These are phyloP conservation scores for Suillus subluteus DNA, from an alignment of 768 basidiomycete genomes.

Conservation along the genomic window DNA sequence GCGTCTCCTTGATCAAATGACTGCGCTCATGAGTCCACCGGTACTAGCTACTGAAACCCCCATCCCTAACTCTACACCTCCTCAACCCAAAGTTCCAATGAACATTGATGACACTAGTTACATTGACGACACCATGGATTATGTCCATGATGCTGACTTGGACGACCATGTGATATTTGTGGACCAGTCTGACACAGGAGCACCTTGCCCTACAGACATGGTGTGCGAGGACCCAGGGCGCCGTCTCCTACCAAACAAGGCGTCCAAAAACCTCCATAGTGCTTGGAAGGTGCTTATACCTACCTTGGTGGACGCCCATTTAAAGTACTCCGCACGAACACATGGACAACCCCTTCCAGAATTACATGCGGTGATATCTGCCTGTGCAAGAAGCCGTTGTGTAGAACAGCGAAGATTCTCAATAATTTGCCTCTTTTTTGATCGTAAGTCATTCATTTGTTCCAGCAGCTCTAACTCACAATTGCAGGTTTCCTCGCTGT, in stretches of 20 bases:
- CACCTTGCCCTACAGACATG: not conserved
- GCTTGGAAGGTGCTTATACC: conserved; percentile 9
- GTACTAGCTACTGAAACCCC: not conserved
- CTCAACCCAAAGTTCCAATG: not conserved
- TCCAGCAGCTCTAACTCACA: not conserved
- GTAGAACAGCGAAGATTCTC: not conserved
- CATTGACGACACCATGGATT: not conserved
- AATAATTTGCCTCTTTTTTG: conserved; percentile 10
- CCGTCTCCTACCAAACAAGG: not conserved
- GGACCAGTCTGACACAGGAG: not conserved
- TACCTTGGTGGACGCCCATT: not conserved
- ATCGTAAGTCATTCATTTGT: conserved; percentile 5
- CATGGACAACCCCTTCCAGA: not conserved
- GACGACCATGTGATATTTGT: not conserved
- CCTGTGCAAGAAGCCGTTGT: not conserved
- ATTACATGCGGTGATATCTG: not conserved
- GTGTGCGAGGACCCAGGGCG: not conserved
- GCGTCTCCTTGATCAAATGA: conserved; percentile 2
- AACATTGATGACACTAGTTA: not conserved
- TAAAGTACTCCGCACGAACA: conserved; percentile 1
- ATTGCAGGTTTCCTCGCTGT: conserved; percentile 21
- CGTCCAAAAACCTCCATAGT: not conserved
- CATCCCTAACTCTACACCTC: not conserved
- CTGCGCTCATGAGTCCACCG: not conserved
- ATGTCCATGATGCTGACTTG: not conserved